Percentiles rank a stretch among this genome's conserved stretches.
These are phyloP conservation scores for Fusarium albidum DNA, from an alignment of 2,329 filamentous ascomycete species.

Conservation along the genomic window DNA sequence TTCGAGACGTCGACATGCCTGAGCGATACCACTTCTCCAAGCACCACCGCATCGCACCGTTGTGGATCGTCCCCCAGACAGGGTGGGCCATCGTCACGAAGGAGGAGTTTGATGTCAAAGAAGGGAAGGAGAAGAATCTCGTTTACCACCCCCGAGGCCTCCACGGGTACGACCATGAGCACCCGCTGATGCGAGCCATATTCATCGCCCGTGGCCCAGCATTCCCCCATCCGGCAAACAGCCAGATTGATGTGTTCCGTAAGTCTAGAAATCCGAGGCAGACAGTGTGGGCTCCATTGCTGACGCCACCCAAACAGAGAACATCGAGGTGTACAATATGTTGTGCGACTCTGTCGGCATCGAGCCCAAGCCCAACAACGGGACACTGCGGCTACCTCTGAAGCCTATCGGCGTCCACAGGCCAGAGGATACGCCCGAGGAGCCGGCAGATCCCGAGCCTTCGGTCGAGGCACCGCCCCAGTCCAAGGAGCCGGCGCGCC, in stretches of 20 bases:
- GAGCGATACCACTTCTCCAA: conserved; percentile 89
- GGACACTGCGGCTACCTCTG: conserved; percentile 79
- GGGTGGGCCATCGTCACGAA: conserved; percentile 92
- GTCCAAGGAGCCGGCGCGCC: conserved; percentile 30
- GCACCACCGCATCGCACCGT: conserved; percentile 88
- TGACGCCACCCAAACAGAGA: conserved; percentile 75
- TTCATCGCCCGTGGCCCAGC: conserved; percentile 93
- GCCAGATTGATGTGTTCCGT: conserved; percentile 83
- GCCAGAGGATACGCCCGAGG: conserved; percentile 54
- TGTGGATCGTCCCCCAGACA: conserved; percentile 92
- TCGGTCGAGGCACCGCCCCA: conserved; percentile 12
- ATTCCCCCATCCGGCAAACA: conserved; percentile 86
- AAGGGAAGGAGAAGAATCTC: conserved; percentile 68
- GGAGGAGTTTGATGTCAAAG: conserved; percentile 76
- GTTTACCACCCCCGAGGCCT: conserved; percentile 84
- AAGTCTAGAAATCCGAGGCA: conserved; percentile 53
- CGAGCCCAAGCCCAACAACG: conserved; percentile 81
- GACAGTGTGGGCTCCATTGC: not conserved
- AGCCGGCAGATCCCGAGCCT: conserved; percentile 62
- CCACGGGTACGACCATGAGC: conserved; percentile 94
- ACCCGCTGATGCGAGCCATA: conserved; percentile 95
- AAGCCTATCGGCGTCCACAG: conserved; percentile 70
- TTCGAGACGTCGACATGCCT: conserved; percentile 88
- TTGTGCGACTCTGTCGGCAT: conserved; percentile 87
- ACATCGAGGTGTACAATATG: conserved; percentile 94